Base-by-base conservation (phyloP, 345 rosid genomes). In the Sapria himalayana region DNA sequence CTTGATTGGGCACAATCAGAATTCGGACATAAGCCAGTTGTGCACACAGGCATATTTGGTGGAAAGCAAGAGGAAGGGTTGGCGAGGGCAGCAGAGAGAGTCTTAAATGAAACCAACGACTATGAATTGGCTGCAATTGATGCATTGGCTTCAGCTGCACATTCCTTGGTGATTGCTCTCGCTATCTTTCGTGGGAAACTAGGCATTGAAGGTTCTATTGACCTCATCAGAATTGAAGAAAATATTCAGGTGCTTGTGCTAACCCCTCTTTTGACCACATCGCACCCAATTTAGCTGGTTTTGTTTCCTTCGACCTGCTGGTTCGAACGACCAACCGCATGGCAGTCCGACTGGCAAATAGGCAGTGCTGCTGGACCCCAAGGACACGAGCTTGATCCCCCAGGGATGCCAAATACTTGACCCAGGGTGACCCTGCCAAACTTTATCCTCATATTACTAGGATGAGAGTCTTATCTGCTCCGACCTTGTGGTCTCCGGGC, bases 161-260 rank as follows among this genome's bases (percentile, higher is more conserved):
- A 89, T 39, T 89, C 98, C 2, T 48, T 82, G 33, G 63, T 69
- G 16, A 79, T 82, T 1, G 77, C 92, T 16, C 39, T 82, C 22
- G 92, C 68, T 39, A 63, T 89, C 32, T 64, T 59, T 49, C 57
- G 58, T 39, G 92, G 86, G 48, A 89, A 63, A 37, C 56, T 89
- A 71, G 72, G 62, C 66, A 72, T 89, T 19, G 84, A 82, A 53
- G 93, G 77, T 55, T 91, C 95, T 9, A 62, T 89, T 55, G 69
- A 82, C 57, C 60, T 89, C 66, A 67, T 69, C 41, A 69, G 98
- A 62, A 80, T 89, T 25, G 98, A 89, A 70, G 98, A 89, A 79
- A 95, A 82, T 54, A 58, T 77, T 37, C 98, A 82, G 95, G 98
- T 89, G 25, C 29, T 41, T 15, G 11, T 29, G 10, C 1, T 41